Conservation (phyloP, 768 basidiomycete genomes). For the Hydnomerulius pinastri region DNA sequence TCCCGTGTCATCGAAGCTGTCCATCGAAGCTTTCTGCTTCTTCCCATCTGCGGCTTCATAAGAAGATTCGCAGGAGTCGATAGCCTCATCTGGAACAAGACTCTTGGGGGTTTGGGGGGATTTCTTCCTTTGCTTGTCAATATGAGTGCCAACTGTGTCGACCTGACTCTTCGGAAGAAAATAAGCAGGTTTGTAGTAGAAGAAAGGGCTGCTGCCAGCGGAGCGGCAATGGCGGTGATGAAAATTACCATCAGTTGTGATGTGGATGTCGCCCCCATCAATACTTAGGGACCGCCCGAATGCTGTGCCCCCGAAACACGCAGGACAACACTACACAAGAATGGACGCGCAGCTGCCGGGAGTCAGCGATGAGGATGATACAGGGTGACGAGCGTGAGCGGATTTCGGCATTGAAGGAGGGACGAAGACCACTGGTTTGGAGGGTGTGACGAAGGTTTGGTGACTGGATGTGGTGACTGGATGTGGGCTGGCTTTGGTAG, state of each 20-base stretch:
- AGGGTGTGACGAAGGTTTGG: neutral
- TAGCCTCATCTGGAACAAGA: no score
- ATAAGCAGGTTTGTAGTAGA: slow-evolving; percentile 29
- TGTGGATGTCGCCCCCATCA: neutral
- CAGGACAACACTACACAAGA: slow-evolving; percentile 29
- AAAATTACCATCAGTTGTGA: no score
- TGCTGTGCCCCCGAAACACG: slow-evolving; percentile 26
- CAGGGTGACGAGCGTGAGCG: no score
- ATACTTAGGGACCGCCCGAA: slow-evolving; percentile 9
- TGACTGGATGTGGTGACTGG: neutral
- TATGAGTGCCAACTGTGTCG: slow-evolving; percentile 9
- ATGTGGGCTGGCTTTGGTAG: neutral
- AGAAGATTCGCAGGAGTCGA: no score
- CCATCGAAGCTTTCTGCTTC: no score
- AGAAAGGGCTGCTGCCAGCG: no score
- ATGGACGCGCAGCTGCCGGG: neutral
- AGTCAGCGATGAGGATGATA: neutral
- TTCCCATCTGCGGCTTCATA: no score
- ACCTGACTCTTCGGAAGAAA: slow-evolving; percentile 22
- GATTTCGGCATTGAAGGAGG: neutral
- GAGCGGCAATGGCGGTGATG: neutral
- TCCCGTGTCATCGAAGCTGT: no score
- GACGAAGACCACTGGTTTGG: neutral
- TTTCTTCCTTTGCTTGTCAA: slow-evolving; percentile 13
- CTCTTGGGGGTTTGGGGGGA: no score